These are phyloP conservation scores for Heliamphora pulchella DNA, from an alignment of 179 eudicot genomes.

Conservation along the genomic window DNA sequence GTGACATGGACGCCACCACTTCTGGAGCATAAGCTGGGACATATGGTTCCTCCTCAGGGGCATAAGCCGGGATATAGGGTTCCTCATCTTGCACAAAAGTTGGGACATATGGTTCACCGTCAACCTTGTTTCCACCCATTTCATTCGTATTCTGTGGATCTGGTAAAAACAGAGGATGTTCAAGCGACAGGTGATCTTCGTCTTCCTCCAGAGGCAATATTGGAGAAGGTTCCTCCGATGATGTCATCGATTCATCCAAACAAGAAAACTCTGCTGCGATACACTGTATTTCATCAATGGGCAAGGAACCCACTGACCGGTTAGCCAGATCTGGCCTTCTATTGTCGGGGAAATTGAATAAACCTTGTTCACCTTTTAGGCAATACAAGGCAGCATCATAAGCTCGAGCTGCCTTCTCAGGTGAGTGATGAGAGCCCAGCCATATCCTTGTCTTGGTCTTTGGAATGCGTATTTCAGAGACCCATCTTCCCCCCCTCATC, in stretches of 20 bases:
- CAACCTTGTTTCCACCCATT: neutral
- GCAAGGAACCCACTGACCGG: neutral
- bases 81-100: constrained; percentile 2
- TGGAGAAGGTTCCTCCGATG: neutral
- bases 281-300: neutral
- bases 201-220: neutral
- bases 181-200: neutral
- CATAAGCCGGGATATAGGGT: constrained; percentile 9
- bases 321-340: constrained; percentile 9
- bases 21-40: neutral
- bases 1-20: neutral
- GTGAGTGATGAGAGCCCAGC: constrained; percentile 10
- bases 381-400: constrained; percentile 12
- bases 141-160: neutral
- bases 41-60: constrained; percentile 13
- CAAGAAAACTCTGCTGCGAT: constrained; percentile 6
- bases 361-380: neutral
- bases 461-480: constrained; percentile 10
- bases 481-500: constrained; percentile 10
- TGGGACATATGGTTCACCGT: constrained; percentile 7
- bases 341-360: neutral
- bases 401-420: constrained; percentile 8
- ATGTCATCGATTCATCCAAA: neutral
- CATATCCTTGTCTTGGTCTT: constrained; percentile 7
- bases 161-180: neutral